Conservation (phyloP, 2,329 filamentous ascomycete genomes). For the Aspergillus versicolor region DNA sequence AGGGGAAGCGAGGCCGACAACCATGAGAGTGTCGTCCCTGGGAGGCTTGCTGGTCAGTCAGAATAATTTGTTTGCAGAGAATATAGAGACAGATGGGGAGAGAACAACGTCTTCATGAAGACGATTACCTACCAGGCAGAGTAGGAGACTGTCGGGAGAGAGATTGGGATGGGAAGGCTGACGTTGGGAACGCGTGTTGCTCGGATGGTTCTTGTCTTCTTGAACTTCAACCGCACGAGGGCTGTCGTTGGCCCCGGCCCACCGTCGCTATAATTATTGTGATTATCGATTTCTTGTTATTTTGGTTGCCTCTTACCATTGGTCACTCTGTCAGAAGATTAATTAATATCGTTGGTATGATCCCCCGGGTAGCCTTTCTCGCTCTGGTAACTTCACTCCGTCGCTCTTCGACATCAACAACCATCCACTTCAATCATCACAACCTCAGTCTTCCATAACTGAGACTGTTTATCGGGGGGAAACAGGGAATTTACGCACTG, state of each 20-base stretch:
- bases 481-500: background rate
- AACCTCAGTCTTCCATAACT: background rate
- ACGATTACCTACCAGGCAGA: background rate
- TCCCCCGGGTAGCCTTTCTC: background rate
- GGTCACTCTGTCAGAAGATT: constrained; percentile 2
- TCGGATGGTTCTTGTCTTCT: background rate
- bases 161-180: background rate
- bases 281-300: constrained; percentile 10
- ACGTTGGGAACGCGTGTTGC: constrained; percentile 8
- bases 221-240: constrained; percentile 4
- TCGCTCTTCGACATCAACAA: background rate
- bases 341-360: constrained; percentile 5
- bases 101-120: background rate
- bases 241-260: constrained; percentile 1
- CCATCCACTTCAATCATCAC: background rate
- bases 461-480: background rate
- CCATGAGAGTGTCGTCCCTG: background rate
- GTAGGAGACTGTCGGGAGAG: background rate
- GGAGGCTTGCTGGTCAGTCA: background rate
- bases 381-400: background rate
- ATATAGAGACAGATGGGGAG: background rate
- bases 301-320: constrained; percentile 5
- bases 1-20: constrained; percentile 2
- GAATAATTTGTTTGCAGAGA: background rate
- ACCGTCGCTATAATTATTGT: constrained; percentile 4